These are phyloP conservation scores for Chytridiales sp. DNA, from an alignment of 371 early-diverging fungal species.

Conservation along the genomic window DNA sequence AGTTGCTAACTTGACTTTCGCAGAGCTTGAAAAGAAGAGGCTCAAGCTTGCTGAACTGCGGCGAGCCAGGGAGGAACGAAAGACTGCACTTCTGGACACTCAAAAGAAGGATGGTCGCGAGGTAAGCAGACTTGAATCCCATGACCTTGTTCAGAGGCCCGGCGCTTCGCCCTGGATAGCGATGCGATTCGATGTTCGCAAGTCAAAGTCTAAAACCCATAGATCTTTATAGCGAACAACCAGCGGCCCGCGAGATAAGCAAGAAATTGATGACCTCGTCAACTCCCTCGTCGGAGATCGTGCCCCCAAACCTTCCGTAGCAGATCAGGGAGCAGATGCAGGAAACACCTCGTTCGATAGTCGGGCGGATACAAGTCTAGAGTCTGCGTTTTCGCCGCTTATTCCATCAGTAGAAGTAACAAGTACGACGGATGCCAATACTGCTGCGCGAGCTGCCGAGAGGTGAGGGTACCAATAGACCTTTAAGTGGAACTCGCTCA, in stretches of 20 bases:
- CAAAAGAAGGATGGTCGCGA: slow-evolving; percentile 25
- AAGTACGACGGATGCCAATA: no score
- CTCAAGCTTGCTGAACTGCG: slow-evolving; percentile 87
- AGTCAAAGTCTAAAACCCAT: neutral
- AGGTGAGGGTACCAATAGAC: no score
- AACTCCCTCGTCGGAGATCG: slow-evolving; percentile 78
- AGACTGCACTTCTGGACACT: slow-evolving; percentile 49
- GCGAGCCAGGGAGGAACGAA: slow-evolving; percentile 79
- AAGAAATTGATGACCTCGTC: slow-evolving; percentile 80
- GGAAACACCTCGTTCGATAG: no score
- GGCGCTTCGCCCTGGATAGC: neutral
- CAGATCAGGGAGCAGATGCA: no score
- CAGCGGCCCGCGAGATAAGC: slow-evolving; percentile 4
- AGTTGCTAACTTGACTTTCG: no score
- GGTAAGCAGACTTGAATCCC: neutral
- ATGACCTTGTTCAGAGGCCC: no score
- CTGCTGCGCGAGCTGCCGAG: no score
- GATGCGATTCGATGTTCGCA: neutral
- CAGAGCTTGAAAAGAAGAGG: slow-evolving; percentile 87
- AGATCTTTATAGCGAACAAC: neutral
- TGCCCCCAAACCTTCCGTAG: no score
- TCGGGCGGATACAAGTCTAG: no score
- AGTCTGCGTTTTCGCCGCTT: no score
- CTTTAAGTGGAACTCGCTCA: no score
- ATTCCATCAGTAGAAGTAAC: no score